These are phyloP conservation scores for Mycothermus thermophilus DNA, from an alignment of 495 filamentous ascomycete species.

Conservation along the genomic window DNA sequence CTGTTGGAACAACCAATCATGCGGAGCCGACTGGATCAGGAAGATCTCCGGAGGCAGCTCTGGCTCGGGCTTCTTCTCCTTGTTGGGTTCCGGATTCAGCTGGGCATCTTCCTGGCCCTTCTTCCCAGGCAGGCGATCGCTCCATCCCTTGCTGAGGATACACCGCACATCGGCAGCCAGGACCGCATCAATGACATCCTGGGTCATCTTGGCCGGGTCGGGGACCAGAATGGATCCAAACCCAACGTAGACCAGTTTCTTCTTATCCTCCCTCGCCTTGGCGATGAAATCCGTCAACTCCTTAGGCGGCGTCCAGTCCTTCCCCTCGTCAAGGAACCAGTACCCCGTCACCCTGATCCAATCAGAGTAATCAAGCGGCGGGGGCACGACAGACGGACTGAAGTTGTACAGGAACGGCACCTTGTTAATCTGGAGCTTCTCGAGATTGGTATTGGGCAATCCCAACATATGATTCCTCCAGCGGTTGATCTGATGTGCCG, in stretches of 20 bases:
- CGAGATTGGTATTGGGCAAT: slow-evolving; percentile 65
- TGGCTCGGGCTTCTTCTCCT: slow-evolving; percentile 42
- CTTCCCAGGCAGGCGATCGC: slow-evolving; percentile 47
- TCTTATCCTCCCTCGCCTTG: slow-evolving; percentile 61
- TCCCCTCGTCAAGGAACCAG: slow-evolving; percentile 85
- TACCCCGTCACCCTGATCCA: slow-evolving; percentile 97
- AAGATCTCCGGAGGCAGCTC: slow-evolving; percentile 67
- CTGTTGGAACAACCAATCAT: slow-evolving; percentile 92
- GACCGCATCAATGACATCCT: slow-evolving; percentile 80
- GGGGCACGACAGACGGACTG: slow-evolving; percentile 78
- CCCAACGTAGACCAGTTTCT: slow-evolving; percentile 92
- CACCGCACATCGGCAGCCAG: slow-evolving; percentile 87
- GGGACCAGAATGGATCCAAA: slow-evolving; percentile 95
- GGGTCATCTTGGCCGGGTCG: slow-evolving; percentile 74
- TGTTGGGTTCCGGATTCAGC: background rate
- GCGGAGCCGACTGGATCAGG: slow-evolving; percentile 80
- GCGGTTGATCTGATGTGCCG: slow-evolving; percentile 78
- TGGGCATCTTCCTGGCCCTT: slow-evolving; percentile 30
- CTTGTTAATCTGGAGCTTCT: slow-evolving; percentile 91
- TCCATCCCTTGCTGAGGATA: slow-evolving; percentile 97
- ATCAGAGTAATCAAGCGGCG: slow-evolving; percentile 89
- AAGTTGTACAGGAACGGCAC: slow-evolving; percentile 98
- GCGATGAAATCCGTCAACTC: slow-evolving; percentile 71
- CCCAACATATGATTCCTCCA: slow-evolving; percentile 75
- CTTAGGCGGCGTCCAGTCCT: slow-evolving; percentile 57